Conservation (phyloP, 2,329 filamentous ascomycete genomes). For the Fusarium piperis region DNA sequence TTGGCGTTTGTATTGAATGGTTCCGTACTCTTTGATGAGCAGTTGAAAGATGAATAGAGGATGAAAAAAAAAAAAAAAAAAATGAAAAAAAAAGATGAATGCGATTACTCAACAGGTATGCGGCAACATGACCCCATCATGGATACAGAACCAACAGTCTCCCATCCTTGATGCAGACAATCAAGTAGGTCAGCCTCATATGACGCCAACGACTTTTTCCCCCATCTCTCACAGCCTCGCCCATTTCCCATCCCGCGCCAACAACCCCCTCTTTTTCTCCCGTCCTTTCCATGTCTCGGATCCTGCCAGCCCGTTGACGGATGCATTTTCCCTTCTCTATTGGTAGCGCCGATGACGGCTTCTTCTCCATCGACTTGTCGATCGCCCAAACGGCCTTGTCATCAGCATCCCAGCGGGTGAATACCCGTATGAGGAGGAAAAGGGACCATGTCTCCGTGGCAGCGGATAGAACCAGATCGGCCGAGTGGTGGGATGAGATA, state of each 20-base stretch:
- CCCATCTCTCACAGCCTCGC: slow-evolving; percentile 5
- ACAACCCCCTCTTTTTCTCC: not conserved
- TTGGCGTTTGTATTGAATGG: not conserved
- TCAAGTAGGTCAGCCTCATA: slow-evolving; percentile 5
- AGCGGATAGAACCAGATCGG: slow-evolving; percentile 12
- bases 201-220: slow-evolving; percentile 35
- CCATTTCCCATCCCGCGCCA: not conserved
- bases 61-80: too few species aligned
- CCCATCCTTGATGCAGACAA: not conserved
- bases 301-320: slow-evolving; percentile 16
- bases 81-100: not conserved
- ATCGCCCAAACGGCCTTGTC: slow-evolving; percentile 21
- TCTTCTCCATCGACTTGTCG: slow-evolving; percentile 2
- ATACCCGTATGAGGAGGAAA: not conserved
- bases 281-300: slow-evolving; percentile 21
- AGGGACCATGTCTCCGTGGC: not conserved
- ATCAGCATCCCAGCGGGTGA: slow-evolving; percentile 10
- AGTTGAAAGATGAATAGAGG: not conserved
- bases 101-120: not conserved
- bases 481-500: slow-evolving; percentile 13
- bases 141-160: not conserved
- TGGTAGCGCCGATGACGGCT: slow-evolving; percentile 18
- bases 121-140: slow-evolving; percentile 16
- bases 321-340: slow-evolving; percentile 6
- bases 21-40: not conserved